A percentile compares a stretch with the other conserved stretches of the same genome.
Conservation (phyloP, 2,329 filamentous ascomycete genomes). For the Zymoseptoria passerinii region DNA sequence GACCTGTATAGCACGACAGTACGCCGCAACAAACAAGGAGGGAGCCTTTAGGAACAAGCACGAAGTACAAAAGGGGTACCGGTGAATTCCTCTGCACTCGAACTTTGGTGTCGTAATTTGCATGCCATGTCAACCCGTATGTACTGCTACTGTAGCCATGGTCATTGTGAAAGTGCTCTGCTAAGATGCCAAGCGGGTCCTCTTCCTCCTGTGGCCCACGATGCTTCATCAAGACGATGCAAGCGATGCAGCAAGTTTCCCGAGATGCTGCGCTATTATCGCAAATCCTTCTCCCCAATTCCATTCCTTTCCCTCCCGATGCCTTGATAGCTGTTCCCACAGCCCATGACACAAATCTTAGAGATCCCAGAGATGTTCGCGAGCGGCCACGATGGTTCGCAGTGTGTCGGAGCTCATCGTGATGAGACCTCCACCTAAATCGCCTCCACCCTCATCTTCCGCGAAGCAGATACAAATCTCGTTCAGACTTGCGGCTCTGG, state of each 20-base stretch:
- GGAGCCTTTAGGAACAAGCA: not conserved
- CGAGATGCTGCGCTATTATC: not conserved
- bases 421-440: too few relatives aligned
- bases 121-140: not conserved
- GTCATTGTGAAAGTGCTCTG: not conserved
- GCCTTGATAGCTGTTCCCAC: too few relatives aligned
- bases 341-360: too few relatives aligned
- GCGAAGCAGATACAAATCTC: too few relatives aligned
- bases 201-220: not conserved
- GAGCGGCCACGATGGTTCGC: too few relatives aligned
- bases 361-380: too few relatives aligned
- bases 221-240: not conserved
- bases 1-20: not conserved
- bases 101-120: not conserved
- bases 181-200: not conserved
- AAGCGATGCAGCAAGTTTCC: not conserved
- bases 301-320: not conserved
- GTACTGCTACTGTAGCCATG: not conserved
- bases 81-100: too few relatives aligned
- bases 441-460: too few relatives aligned
- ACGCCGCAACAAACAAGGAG: not conserved
- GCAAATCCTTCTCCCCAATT: not conserved
- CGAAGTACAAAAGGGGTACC: not conserved
- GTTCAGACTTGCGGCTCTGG: too few relatives aligned
- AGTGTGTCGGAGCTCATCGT: too few relatives aligned